phyloP scores from a whole-genome alignment of 805 yeast species.

The Teunomyces panamensis region DNA sequence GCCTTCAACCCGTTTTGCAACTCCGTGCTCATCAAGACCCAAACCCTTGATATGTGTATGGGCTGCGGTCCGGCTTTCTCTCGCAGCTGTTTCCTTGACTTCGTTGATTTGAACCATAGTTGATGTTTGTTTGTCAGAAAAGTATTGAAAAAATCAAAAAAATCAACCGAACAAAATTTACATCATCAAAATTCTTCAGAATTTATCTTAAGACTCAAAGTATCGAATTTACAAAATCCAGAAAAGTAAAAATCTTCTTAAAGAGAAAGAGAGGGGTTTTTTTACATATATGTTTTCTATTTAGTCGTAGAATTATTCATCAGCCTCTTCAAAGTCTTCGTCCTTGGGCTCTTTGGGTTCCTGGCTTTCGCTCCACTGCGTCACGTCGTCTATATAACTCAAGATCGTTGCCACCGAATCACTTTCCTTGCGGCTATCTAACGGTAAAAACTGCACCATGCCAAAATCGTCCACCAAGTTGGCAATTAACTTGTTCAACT shows the following conservation, averaged over 20 bases:
- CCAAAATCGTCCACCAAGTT: conserved; percentile 95
- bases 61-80: conserved; percentile 81
- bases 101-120: conserved; percentile 76
- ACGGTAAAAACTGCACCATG: conserved; percentile 94
- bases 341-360: conserved; percentile 91
- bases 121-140: neutral
- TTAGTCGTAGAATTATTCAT: neutral
- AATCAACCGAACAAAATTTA: too few species aligned
- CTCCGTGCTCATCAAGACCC: conserved; percentile 87
- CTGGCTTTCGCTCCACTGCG: conserved; percentile 96
- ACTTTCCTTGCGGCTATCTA: conserved; percentile 66
- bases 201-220: too few species aligned
- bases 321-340: conserved; percentile 9
- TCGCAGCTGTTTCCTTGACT: conserved; percentile 53
- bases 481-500: conserved; percentile 78
- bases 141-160: neutral
- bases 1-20: conserved; percentile 80
- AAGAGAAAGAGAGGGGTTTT: too few species aligned
- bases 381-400: conserved; percentile 91
- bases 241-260: too few species aligned
- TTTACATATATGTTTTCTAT: neutral
- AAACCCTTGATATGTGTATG: conserved; percentile 96
- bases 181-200: too few species aligned
- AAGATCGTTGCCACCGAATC: conserved; percentile 78
- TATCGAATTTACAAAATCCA: too few species aligned